A percentile compares a stretch with the other conserved stretches of the same genome.
phyloP scores from a whole-genome alignment of 257 asterid species.

The Plantago ovata region DNA sequence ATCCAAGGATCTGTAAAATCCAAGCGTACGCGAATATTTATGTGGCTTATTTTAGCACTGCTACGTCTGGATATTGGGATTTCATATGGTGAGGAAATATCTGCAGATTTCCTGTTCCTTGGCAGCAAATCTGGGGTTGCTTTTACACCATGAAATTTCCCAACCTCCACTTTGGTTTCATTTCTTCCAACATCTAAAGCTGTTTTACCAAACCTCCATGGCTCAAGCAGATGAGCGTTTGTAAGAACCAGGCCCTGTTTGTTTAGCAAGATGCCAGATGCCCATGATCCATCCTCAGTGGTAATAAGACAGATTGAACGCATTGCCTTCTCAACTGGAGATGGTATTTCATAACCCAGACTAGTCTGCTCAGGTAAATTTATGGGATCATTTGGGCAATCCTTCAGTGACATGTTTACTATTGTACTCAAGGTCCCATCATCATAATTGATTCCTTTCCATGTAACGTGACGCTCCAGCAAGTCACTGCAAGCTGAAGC shows the following conservation, averaged over 20 bases:
- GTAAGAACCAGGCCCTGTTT: constrained; percentile 89
- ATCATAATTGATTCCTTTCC: constrained; percentile 31
- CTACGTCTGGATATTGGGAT: constrained; percentile 30
- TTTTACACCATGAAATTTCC: constrained; percentile 25
- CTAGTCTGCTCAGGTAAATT: constrained; percentile 27
- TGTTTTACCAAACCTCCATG: constrained; percentile 93
- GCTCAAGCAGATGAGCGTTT: constrained; percentile 96
- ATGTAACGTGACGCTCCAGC: constrained; percentile 46
- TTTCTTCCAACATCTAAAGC: constrained; percentile 41
- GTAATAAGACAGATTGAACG: constrained; percentile 84
- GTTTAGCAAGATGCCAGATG: constrained; percentile 89
- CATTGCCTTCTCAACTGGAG: constrained; percentile 78
- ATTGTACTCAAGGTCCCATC: constrained; percentile 32
- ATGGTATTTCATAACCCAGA: constrained; percentile 31
- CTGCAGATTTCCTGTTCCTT: constrained; percentile 25
- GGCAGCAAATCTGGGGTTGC: constrained; percentile 24
- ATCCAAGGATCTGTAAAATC: constrained; percentile 84
- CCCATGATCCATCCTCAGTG: constrained; percentile 93
- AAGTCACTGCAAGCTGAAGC: constrained; percentile 63
- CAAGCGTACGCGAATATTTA: constrained; percentile 66
- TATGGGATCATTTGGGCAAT: constrained; percentile 27
- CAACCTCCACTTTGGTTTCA: constrained; percentile 28
- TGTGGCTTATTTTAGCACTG: constrained; percentile 33
- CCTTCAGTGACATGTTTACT: constrained; percentile 26
- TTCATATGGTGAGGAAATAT: constrained; percentile 28